phyloP scores from a whole-genome alignment of 2,329 filamentous ascomycete genomes.

The Cordyceps fumosorosea region DNA sequence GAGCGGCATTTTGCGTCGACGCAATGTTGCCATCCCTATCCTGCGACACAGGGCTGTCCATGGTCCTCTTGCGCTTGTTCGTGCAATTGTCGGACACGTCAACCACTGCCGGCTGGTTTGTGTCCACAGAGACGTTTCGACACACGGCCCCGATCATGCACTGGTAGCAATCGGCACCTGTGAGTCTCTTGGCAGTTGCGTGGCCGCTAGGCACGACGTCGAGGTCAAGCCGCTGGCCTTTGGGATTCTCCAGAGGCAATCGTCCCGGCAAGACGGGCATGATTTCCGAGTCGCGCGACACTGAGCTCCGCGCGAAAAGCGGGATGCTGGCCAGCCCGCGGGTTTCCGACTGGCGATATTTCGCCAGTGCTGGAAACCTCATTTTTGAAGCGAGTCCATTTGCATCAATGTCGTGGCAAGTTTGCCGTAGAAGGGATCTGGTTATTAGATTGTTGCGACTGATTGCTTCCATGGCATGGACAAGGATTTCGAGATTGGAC shows the following conservation, averaged over 20 bases:
- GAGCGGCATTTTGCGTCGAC: not conserved
- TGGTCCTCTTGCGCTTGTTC: conserved; percentile 27
- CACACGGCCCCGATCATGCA: conserved; percentile 27
- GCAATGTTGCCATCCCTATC: not conserved
- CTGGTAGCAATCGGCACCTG: conserved; percentile 25
- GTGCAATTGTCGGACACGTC: conserved; percentile 12
- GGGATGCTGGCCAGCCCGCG: conserved; percentile 36
- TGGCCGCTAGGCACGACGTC: not conserved
- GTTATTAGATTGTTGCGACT: conserved; percentile 69
- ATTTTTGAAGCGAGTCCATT: conserved; percentile 34
- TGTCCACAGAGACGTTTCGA: conserved; percentile 22
- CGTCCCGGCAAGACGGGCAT: conserved; percentile 38
- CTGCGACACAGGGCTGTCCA: conserved; percentile 20
- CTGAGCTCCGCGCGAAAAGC: conserved; percentile 38
- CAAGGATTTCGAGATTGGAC: conserved; percentile 63
- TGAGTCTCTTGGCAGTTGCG: conserved; percentile 11
- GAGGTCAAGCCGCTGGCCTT: conserved; percentile 16
- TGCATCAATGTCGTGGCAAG: conserved; percentile 70
- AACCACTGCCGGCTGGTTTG: conserved; percentile 1
- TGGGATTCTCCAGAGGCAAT: conserved; percentile 32
- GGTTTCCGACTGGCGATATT: conserved; percentile 25
- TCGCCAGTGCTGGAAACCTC: conserved; percentile 29
- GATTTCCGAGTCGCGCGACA: conserved; percentile 35
- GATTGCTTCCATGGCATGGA: conserved; percentile 71
- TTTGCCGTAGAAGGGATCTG: conserved; percentile 76